Conservation (phyloP, 371 early-diverging fungal genomes). For the Mucor saturninus region DNA sequence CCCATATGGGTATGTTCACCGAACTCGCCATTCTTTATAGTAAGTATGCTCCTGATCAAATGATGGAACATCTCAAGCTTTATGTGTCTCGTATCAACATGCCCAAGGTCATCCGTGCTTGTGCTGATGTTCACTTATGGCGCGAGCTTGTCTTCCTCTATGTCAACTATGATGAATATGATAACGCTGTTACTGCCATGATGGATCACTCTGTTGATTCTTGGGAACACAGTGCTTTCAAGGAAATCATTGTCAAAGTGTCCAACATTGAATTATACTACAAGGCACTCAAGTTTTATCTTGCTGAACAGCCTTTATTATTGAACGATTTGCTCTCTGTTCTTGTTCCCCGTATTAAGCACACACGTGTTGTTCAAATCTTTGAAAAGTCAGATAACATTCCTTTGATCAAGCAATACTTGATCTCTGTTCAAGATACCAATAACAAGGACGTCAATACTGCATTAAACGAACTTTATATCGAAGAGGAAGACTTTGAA, state of each 20-base stretch:
- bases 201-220: constrained; percentile 92
- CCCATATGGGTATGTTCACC: constrained; percentile 99
- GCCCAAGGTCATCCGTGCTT: constrained; percentile 96
- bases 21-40: constrained; percentile 95
- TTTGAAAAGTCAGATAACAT: constrained; percentile 96
- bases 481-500: constrained; percentile 96
- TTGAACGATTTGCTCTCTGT: constrained; percentile 90
- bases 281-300: constrained; percentile 95
- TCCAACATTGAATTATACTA: constrained; percentile 96
- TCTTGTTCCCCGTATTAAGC: constrained; percentile 91
- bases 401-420: constrained; percentile 93
- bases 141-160: constrained; percentile 96
- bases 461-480: constrained; percentile 92
- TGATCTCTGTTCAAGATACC: constrained; percentile 87
- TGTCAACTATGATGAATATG: constrained; percentile 97
- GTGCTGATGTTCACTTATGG: constrained; percentile 94
- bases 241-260: constrained; percentile 95
- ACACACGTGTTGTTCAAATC: constrained; percentile 93
- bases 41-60: constrained; percentile 90
- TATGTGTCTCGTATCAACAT: constrained; percentile 97
- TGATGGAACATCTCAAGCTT: constrained; percentile 96
- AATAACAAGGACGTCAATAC: constrained; percentile 94
- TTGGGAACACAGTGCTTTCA: constrained; percentile 95
- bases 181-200: constrained; percentile 94
- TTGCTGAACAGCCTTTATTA: constrained; percentile 92